A percentile compares a stretch with the other conserved stretches of the same genome.
Evolutionary conservation across 257 asterid species (phyloP).

Genomic region (Nicotiana tabacum): DNA sequence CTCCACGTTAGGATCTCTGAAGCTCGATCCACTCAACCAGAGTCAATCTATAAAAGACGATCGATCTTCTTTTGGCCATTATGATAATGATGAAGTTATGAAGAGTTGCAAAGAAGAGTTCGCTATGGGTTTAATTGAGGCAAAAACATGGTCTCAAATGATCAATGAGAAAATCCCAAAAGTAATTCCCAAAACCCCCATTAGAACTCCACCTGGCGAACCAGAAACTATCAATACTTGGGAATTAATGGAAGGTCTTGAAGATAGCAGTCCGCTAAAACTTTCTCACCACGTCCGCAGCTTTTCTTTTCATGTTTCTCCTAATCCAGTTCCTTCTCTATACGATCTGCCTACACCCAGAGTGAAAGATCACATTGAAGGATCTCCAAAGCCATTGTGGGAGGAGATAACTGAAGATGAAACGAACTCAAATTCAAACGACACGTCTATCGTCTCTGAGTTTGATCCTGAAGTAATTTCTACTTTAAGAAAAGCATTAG

Average conservation of each 20-base stretch:
- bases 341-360: slow-evolving; percentile 50
- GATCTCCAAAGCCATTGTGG: slow-evolving; percentile 39
- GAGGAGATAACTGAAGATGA: slow-evolving; percentile 38
- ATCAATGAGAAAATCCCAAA: slow-evolving; percentile 57
- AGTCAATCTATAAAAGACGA: slow-evolving; percentile 10
- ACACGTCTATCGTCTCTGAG: slow-evolving; percentile 46
- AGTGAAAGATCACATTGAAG: slow-evolving; percentile 26
- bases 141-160: slow-evolving; percentile 71
- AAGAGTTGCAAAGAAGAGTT: slow-evolving; percentile 45
- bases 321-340: slow-evolving; percentile 9
- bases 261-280: slow-evolving; percentile 44
- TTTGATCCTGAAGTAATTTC: slow-evolving; percentile 80
- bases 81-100: slow-evolving; percentile 8
- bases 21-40: slow-evolving; percentile 52
- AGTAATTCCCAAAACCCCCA: slow-evolving; percentile 46
- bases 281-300: slow-evolving; percentile 46
- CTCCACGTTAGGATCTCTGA: slow-evolving; percentile 73
- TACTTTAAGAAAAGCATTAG: slow-evolving; percentile 56
- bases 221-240: slow-evolving; percentile 67
- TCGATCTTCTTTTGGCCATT: slow-evolving; percentile 14
- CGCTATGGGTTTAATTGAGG: slow-evolving; percentile 70
- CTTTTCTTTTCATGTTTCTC: slow-evolving; percentile 55
- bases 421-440: slow-evolving; percentile 46
- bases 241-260: slow-evolving; percentile 79
- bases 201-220: slow-evolving; percentile 58